These are phyloP conservation scores for Boletus vinaceobasis DNA, from an alignment of 768 basidiomycete genomes.

Conservation along the genomic window DNA sequence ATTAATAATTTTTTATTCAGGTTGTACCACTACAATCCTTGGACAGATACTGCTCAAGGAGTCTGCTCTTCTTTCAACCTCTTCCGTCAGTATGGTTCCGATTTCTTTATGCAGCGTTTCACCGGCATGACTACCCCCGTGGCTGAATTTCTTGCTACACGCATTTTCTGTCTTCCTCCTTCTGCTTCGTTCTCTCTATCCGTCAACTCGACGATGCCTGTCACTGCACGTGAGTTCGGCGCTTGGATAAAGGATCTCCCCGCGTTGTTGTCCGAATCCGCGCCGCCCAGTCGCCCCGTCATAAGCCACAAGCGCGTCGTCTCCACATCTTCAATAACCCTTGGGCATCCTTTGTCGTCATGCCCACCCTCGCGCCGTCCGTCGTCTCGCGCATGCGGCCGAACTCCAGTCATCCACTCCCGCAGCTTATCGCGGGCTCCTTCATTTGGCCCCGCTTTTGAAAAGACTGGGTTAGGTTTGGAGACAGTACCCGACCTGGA, in stretches of 20 bases:
- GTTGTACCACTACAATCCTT: conserved; percentile 98
- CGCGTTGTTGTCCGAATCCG: conserved; percentile 52
- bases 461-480: conserved; percentile 42
- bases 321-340: conserved; percentile 54
- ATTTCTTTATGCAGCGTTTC: conserved; percentile 89
- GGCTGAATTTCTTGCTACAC: conserved; percentile 80
- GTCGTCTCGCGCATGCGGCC: conserved; percentile 58
- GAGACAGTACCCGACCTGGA: conserved; percentile 53
- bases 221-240: conserved; percentile 82
- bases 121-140: conserved; percentile 84
- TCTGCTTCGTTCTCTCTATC: conserved; percentile 38
- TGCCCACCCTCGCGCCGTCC: conserved; percentile 72
- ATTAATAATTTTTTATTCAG: conserved; percentile 35
- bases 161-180: conserved; percentile 78
- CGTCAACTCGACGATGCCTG: conserved; percentile 31
- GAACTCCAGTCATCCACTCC: conserved; percentile 50
- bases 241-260: conserved; percentile 84
- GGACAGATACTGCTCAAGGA: conserved; percentile 89
- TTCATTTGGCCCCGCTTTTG: conserved; percentile 50
- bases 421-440: conserved; percentile 64
- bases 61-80: conserved; percentile 77
- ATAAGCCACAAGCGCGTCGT: conserved; percentile 52
- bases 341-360: conserved; percentile 60
- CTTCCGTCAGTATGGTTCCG: conserved; percentile 73
- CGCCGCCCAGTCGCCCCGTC: conserved; percentile 27